Evolutionary conservation across 2,329 filamentous ascomycete genomes (phyloP).

Genomic region (Decorospora gaudefroyi): DNA sequence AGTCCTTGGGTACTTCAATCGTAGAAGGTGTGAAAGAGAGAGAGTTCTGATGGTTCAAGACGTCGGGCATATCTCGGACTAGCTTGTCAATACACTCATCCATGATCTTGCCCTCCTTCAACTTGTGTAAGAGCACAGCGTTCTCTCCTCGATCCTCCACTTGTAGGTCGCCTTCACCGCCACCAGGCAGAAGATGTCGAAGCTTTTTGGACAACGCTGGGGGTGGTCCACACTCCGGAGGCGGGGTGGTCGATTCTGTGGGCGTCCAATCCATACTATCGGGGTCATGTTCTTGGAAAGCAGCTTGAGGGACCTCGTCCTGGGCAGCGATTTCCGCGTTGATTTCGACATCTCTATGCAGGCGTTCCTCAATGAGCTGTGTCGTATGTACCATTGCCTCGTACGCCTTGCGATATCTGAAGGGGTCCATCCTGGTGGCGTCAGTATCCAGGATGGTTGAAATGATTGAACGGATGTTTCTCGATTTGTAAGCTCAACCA

Average conservation of each 20-base stretch:
- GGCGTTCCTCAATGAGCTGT: slow-evolving; percentile 39
- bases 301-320: slow-evolving; percentile 12
- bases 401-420: slow-evolving; percentile 45
- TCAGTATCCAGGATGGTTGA: slow-evolving; percentile 18
- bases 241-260: slow-evolving; percentile 36
- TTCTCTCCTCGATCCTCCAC: slow-evolving; percentile 32
- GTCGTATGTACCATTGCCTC: slow-evolving; percentile 46
- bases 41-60: slow-evolving; percentile 43
- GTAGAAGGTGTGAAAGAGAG: slow-evolving; percentile 46
- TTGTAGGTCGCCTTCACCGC: slow-evolving; percentile 31
- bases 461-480: background rate
- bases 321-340: slow-evolving; percentile 12
- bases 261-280: slow-evolving; percentile 49
- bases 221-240: slow-evolving; percentile 39
- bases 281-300: slow-evolving; percentile 37
- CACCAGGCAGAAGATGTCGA: slow-evolving; percentile 38
- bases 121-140: slow-evolving; percentile 40
- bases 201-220: slow-evolving; percentile 37
- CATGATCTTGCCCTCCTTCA: slow-evolving; percentile 45
- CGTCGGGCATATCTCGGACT: slow-evolving; percentile 42
- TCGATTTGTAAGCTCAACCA: background rate
- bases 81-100: slow-evolving; percentile 47
- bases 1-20: slow-evolving; percentile 47
- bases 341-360: slow-evolving; percentile 27
- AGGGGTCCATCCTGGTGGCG: slow-evolving; percentile 43